Evolutionary conservation across 2,329 filamentous ascomycete species (phyloP).

Genomic region (Alternaria sp.): DNA sequence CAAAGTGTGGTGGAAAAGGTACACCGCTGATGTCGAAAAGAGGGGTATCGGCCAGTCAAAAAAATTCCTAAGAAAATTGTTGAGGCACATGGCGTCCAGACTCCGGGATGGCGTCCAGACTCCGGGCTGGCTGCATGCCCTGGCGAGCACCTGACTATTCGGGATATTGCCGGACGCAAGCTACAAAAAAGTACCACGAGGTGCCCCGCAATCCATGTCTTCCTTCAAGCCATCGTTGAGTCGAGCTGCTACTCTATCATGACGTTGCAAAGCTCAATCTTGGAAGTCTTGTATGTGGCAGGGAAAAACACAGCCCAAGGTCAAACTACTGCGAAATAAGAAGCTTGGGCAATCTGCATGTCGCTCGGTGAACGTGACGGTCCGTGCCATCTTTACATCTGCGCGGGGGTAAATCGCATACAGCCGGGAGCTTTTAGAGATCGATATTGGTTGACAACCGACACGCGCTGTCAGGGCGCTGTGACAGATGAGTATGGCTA

Average conservation of each 20-base stretch:
- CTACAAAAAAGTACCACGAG: constrained; percentile 28
- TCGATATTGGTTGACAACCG: constrained; percentile 27
- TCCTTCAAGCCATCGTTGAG: constrained; percentile 13
- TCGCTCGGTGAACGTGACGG: constrained; percentile 32
- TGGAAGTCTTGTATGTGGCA: constrained; percentile 19
- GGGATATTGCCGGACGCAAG: constrained; percentile 26
- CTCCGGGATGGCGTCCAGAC: constrained; percentile 32
- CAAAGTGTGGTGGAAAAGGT: constrained; percentile 32
- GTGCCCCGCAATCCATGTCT: constrained; percentile 23
- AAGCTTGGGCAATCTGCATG: constrained; percentile 29
- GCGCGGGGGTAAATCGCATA: constrained; percentile 19
- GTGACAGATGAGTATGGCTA: not conserved
- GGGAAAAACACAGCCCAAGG: constrained; percentile 21
- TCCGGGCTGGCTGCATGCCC: constrained; percentile 36
- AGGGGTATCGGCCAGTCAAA: constrained; percentile 40
- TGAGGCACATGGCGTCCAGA: constrained; percentile 40
- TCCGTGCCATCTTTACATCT: constrained; percentile 33
- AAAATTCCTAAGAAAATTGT: constrained; percentile 38
- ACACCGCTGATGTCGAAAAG: constrained; percentile 41
- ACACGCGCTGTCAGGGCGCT: constrained; percentile 15
- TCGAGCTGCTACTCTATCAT: constrained; percentile 4
- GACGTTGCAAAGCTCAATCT: constrained; percentile 8
- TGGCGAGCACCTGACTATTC: constrained; percentile 45
- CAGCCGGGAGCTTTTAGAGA: constrained; percentile 21
- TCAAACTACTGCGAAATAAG: constrained; percentile 22